A percentile compares a stretch with the other conserved stretches of the same genome.
Evolutionary conservation across 1,284 basidiomycete genomes (phyloP).

Genomic region (Fomes fomentarius): DNA sequence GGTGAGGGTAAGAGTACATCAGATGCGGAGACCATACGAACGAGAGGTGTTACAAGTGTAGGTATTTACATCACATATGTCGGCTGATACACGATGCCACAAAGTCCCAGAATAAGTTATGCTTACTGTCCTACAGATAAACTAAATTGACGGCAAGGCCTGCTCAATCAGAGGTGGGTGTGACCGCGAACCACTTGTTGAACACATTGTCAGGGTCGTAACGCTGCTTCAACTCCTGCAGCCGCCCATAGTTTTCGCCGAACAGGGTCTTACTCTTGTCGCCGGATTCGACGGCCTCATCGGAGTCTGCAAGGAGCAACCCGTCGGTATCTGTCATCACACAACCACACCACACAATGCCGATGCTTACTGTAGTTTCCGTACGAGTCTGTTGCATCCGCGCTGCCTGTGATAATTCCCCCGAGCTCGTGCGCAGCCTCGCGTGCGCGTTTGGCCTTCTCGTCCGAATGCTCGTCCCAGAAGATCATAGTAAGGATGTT

Average conservation of each 20-base stretch:
- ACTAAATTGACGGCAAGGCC: too few species aligned
- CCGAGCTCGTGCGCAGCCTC: slow-evolving; percentile 26
- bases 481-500: slow-evolving; percentile 37
- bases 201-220: slow-evolving; percentile 59
- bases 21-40: too few species aligned
- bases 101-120: too few species aligned
- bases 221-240: slow-evolving; percentile 53
- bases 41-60: too few species aligned
- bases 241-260: slow-evolving; percentile 46
- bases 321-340: too few species aligned
- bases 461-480: slow-evolving; percentile 41
- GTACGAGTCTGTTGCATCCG: slow-evolving; percentile 20
- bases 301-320: neutral
- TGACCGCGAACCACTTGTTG: slow-evolving; percentile 55
- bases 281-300: slow-evolving; percentile 9
- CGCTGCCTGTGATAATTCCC: slow-evolving; percentile 14
- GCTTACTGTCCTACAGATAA: too few species aligned
- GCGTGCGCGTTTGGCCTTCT: slow-evolving; percentile 32
- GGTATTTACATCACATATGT: too few species aligned
- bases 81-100: too few species aligned
- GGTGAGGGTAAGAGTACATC: too few species aligned
- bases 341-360: too few species aligned
- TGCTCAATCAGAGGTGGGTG: slow-evolving; percentile 25
- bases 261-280: slow-evolving; percentile 42
- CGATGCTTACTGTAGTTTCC: slow-evolving; percentile 34